Percentiles rank a stretch among this genome's conserved stretches.
Conservation (phyloP, 306 rosid species). For the Morella rubra region DNA sequence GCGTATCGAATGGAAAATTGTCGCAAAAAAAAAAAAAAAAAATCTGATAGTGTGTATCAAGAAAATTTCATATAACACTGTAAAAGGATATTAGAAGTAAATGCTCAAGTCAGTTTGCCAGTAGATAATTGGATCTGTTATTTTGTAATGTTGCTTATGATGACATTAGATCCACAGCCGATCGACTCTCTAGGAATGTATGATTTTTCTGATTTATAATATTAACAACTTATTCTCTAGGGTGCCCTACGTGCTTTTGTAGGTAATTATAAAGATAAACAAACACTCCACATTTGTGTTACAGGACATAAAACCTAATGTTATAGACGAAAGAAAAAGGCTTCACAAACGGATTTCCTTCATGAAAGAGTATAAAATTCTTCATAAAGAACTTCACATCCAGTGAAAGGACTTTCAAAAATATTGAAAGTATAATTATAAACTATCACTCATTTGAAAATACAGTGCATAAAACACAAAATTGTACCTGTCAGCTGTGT, state of each 20-base stretch:
- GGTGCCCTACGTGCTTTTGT: background rate
- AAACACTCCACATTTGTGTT: background rate
- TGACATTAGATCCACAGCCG: background rate
- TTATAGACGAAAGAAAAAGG: background rate
- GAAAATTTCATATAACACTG: background rate
- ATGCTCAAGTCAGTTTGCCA: background rate
- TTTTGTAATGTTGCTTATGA: background rate
- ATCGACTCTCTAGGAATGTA: too few species aligned
- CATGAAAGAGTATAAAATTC: background rate
- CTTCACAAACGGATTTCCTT: background rate
- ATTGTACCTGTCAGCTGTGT: constrained; percentile 82
- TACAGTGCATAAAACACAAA: background rate
- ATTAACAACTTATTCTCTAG: too few species aligned
- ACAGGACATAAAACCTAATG: background rate
- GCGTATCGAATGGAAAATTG: background rate
- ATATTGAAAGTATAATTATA: background rate
- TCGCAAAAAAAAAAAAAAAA: too few species aligned
- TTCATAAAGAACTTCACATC: background rate
- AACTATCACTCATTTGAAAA: background rate
- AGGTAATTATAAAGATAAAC: background rate
- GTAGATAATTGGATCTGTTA: background rate
- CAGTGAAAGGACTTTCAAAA: background rate
- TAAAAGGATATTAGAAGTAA: background rate
- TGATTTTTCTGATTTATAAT: background rate
- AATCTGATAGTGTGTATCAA: too few species aligned